Evolutionary conservation across 2,329 filamentous ascomycete genomes (phyloP), one percentile per base, ranked within the genome.

Genomic region (Geosmithia flava): DNA sequence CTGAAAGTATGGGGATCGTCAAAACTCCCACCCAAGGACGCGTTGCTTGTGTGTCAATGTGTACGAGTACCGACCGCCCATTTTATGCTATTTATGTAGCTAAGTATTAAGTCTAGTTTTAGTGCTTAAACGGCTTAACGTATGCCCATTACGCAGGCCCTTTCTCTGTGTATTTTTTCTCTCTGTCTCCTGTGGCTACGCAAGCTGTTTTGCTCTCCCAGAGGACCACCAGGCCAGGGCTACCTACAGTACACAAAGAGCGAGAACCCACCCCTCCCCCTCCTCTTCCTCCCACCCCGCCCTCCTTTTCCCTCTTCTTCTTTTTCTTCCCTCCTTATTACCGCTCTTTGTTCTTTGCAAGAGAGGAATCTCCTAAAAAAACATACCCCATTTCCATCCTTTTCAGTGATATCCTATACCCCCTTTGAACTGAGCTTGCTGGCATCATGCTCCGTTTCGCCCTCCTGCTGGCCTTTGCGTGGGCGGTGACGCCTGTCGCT

Each of bases 401-500:
- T 5, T 27, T 27, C 23, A 27, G 23, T 8, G 23, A 27, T 27
- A 27, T 27, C 23, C 23, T n/a, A 27, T 27, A 37, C 33, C 33
- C 33, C 29, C 29, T n/a, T 27, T 27, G 27, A 39, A 11, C 17
- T 42, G 46, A 43, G 46, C 46, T 42, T 40, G 46, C 46, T 19
- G 42, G 20, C 20, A 51, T 20, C 27, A 51, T 50, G 49, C 49
- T 50, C 46, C 42, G 46, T 42, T 51, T 50, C 30, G 20, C 45
- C 40, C 45, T 52, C 58, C 63, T 77, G 57, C 58, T 80, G 54
- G 68, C 91, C 55, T 70, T 89, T 56, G 68, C 78, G 54, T 78
- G 87, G 58, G 78, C 82, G 48, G 73, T 73, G 51, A 45, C 46
- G 19, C 85, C 85, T 17, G 77, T 79, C 37, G 72, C 83, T 55